Evolutionary conservation across 495 filamentous ascomycete species (phyloP), one percentile per base, ranked within the genome.

Genomic region (Rhypophila decipiens): DNA sequence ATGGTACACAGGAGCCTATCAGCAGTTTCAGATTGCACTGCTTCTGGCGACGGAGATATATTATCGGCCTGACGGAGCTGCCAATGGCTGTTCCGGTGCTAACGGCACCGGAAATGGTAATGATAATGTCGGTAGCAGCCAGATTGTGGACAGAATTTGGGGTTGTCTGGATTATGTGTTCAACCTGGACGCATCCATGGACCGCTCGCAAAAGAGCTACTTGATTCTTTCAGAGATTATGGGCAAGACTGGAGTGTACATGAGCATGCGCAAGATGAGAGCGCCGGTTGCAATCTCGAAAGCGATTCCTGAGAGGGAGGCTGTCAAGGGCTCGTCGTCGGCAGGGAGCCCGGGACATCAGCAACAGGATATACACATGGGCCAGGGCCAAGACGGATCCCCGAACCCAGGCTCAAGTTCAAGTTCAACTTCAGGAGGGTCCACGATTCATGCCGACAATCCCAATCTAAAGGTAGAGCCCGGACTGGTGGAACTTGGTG

Each of bases 161-260:
- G 62, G 66, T 5, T 84, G 79, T 48, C 68, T 88, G 10, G 83
- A 87, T 55, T 86, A 81, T 58, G 79, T 85, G 37, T 88, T 86
- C 53, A 72, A 77, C 24, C 62, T 81, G n/a, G 73, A 79, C 10
- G 53, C 65, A 1, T 66, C 70, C 39, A 54, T 77, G 23, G 51
- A 72, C 19, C 63, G 64, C 8, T 63, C 68, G 27, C 39, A 62
- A 5, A 74, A 73, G 56, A 60, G 60, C 33, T 7, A 65, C n/a
- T 49, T 58, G 13, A 61, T 74, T 11, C 57, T 74, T 15, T 55
- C 52, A 5, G 69, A 73, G 38, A 71, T 74, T 44, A 55, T 57
- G 51, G 42, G 35, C 12, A 72, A 70, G 50, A 69, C 70, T 15
- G 56, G 55, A 12, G 42, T 68, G 15, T 74, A 74, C 44, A 61